Conservation (phyloP, 305 asterid species). For the Fraxinus angustifolia region DNA sequence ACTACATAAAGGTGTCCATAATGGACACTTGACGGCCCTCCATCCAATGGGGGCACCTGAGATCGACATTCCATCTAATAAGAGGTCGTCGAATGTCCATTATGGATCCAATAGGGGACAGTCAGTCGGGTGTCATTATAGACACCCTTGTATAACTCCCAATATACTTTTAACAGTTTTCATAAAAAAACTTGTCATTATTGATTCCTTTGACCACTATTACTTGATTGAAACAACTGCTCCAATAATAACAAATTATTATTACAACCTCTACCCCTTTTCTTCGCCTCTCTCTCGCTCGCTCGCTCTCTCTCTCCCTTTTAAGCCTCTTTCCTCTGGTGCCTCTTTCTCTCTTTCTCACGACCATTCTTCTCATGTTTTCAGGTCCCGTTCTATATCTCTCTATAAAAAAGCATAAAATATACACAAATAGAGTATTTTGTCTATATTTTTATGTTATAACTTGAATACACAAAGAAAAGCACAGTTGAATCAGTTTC, state of each 20-base stretch:
- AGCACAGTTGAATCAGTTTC: constrained; percentile 2
- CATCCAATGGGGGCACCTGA: no score
- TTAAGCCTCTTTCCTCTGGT: not conserved
- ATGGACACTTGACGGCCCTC: no score
- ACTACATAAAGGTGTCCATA: no score
- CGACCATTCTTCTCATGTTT: not conserved
- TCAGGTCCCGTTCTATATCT: constrained; percentile 33
- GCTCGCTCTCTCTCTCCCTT: constrained; percentile 12
- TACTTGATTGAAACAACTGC: constrained; percentile 27
- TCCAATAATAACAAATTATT: constrained; percentile 26
- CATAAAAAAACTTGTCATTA: constrained; percentile 16
- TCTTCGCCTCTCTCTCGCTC: not conserved
- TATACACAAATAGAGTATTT: not conserved
- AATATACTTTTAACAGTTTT: no score
- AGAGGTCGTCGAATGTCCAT: no score
- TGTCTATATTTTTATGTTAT: not conserved
- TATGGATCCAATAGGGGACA: no score
- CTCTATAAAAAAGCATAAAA: not conserved
- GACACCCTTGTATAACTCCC: no score
- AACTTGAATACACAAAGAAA: not conserved
- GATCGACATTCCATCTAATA: no score
- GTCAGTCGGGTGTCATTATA: no score
- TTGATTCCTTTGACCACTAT: constrained; percentile 30
- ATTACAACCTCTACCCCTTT: constrained; percentile 2
- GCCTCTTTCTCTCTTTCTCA: constrained; percentile 1